Percentiles rank a stretch among this genome's conserved stretches.
Evolutionary conservation across 768 basidiomycete species (phyloP).

Genomic region (Boletus rubroflammeus): DNA sequence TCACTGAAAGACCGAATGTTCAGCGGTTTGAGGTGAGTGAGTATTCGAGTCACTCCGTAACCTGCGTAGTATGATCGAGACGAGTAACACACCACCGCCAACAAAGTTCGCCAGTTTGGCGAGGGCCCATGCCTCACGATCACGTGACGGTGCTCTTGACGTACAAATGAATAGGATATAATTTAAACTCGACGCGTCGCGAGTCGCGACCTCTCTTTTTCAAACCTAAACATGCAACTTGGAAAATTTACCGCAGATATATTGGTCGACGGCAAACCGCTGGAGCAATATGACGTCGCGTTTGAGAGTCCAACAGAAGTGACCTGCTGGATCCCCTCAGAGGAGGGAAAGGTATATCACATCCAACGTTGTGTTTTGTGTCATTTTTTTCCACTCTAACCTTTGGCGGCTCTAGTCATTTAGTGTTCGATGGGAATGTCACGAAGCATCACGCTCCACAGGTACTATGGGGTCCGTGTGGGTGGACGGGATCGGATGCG

Average conservation of each 20-base stretch:
- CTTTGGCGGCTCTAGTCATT: constrained; percentile 6
- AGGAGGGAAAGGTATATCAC: constrained; percentile 18
- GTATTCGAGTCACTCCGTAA: no score
- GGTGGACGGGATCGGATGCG: constrained; percentile 9
- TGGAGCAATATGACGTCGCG: constrained; percentile 13
- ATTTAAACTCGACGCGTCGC: neutral
- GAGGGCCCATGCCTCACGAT: neutral
- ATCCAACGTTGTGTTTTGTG: neutral
- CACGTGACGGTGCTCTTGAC: neutral
- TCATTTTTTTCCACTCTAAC: neutral
- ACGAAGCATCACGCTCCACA: neutral
- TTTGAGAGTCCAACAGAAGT: constrained; percentile 5
- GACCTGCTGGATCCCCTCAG: constrained; percentile 23
- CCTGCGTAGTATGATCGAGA: no score
- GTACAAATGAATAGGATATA: neutral
- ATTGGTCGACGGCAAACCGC: constrained; percentile 10
- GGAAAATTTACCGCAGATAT: constrained; percentile 12
- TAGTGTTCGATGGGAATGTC: constrained; percentile 11
- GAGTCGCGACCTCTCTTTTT: neutral
- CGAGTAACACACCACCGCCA: no score
- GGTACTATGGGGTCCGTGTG: neutral
- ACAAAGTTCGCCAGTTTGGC: no score
- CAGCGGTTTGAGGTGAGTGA: neutral
- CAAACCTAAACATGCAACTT: constrained; percentile 10
- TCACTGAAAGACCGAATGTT: neutral